Evolutionary conservation across 2,329 filamentous ascomycete genomes (phyloP).

Genomic region (Ophiocordyceps polyrhachis-furcata): DNA sequence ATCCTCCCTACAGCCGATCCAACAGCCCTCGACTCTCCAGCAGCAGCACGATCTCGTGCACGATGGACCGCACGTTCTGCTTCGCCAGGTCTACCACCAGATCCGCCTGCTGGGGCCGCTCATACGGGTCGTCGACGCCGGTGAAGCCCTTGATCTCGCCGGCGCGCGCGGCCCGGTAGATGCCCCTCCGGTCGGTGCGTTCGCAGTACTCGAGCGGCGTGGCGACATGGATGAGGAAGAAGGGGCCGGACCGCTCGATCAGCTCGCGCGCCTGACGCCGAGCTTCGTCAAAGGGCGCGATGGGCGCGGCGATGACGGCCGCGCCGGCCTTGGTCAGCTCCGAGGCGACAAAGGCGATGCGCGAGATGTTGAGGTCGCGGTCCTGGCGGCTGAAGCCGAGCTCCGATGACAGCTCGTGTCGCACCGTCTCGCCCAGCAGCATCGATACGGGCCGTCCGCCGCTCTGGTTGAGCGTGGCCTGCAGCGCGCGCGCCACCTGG

Average conservation of each 20-base stretch:
- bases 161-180: conserved; percentile 65
- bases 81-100: conserved; percentile 71
- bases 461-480: conserved; percentile 96
- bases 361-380: conserved; percentile 83
- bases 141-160: conserved; percentile 98
- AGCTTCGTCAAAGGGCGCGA: conserved; percentile 75
- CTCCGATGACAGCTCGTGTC: conserved; percentile 80
- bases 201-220: conserved; percentile 85
- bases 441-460: conserved; percentile 88
- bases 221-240: conserved; percentile 89
- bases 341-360: conserved; percentile 88
- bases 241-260: conserved; percentile 73
- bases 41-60: conserved; percentile 90
- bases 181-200: conserved; percentile 83
- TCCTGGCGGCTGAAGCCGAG: conserved; percentile 89
- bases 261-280: conserved; percentile 64
- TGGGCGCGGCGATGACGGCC: conserved; percentile 89
- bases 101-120: conserved; percentile 63
- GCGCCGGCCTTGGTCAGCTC: conserved; percentile 87
- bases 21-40: conserved; percentile 79
- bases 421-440: conserved; percentile 87
- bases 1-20: conserved; percentile 40
- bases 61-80: conserved; percentile 77
- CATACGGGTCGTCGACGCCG: conserved; percentile 93
- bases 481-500: conserved; percentile 82